These are phyloP conservation scores for Terana coerulea DNA, from an alignment of 768 basidiomycete genomes.

Conservation along the genomic window DNA sequence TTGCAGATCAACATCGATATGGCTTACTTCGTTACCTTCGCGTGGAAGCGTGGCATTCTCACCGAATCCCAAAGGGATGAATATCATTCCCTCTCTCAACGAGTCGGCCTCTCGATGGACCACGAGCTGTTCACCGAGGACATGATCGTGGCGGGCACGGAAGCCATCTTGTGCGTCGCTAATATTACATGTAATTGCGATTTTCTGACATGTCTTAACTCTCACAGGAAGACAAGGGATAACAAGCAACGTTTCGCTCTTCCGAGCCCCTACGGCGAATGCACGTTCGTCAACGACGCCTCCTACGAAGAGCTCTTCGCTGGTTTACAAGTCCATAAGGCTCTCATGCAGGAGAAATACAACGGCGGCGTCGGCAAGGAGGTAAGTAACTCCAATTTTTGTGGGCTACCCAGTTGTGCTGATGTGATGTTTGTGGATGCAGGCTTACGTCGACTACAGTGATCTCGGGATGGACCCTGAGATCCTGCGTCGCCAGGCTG, in stretches of 20 bases:
- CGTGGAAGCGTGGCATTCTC: constrained; percentile 11
- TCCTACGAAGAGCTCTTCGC: constrained; percentile 13
- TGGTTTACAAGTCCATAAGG: constrained; percentile 14
- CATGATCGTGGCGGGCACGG: constrained; percentile 12
- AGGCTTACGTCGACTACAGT: constrained; percentile 16
- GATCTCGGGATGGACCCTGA: constrained; percentile 18
- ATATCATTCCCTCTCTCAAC: constrained; percentile 14
- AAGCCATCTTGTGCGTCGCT: constrained; percentile 14
- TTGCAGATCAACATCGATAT: constrained; percentile 16
- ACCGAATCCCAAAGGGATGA: constrained; percentile 14
- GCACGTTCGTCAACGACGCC: constrained; percentile 17
- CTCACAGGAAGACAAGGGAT: constrained; percentile 15
- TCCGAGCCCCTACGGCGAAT: constrained; percentile 12
- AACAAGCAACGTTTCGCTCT: constrained; percentile 18
- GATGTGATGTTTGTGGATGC: background rate
- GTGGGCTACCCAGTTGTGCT: background rate
- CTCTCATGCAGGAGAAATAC: constrained; percentile 16
- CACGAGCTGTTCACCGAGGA: constrained; percentile 17
- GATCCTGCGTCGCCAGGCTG: constrained; percentile 12
- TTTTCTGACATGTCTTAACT: background rate
- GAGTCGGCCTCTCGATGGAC: constrained; percentile 17
- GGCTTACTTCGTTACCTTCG: constrained; percentile 15
- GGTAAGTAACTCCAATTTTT: constrained; percentile 1
- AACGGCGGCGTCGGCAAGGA: constrained; percentile 12
- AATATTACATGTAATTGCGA: background rate